Evolutionary conservation across 2,329 filamentous ascomycete genomes (phyloP), one percentile per base, ranked within the genome.

Genomic region (Scedosporium apiospermum): DNA sequence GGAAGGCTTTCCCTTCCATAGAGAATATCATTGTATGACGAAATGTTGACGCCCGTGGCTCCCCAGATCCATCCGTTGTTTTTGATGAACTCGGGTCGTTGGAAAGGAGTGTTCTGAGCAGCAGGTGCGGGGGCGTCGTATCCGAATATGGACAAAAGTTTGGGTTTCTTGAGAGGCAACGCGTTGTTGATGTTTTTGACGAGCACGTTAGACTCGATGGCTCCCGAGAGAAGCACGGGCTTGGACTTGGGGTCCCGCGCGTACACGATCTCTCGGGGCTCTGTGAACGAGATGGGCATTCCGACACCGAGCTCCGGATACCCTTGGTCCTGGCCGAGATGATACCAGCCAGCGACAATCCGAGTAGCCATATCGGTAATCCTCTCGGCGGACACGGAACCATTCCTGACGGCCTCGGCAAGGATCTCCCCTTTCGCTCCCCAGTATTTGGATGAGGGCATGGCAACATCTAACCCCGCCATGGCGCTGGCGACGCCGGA

Each of bases 341-440:
- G 77, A 66, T 82, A 86, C 79, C 81, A 87, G 0, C 82, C 73
- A 6, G 83, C 80, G 16, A 86, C 68, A 41, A 80, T 71, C 58
- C 76, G 73, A 2, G 30, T 26, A 3, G 58, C 60, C 65, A 67
- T 67, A n/a, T 65, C 63, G 14, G 58, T 55, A 3, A 78, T 16
- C 34, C 73, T 65, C 70, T 81, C 86, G 66, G 88, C 84, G 0
- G 83, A 83, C 7, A 96, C 77, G 0, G 88, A 90, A 3, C 90
- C 89, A 68, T 95, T 95, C 34, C 83, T 76, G n/a, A 96, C 85
- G 0, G 89, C 89, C 63, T 89, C 77, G 0, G 88, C 88, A 63
- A 96, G 74, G 70, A 92, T 93, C 6, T 74, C 68, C 0, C 89
- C 90, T 74, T 79, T 83, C 1, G 85, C 78, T 0, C 79, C 80